Evolutionary conservation across 2,329 filamentous ascomycete genomes (phyloP).

Genomic region (Pseudocercospora ulei): DNA sequence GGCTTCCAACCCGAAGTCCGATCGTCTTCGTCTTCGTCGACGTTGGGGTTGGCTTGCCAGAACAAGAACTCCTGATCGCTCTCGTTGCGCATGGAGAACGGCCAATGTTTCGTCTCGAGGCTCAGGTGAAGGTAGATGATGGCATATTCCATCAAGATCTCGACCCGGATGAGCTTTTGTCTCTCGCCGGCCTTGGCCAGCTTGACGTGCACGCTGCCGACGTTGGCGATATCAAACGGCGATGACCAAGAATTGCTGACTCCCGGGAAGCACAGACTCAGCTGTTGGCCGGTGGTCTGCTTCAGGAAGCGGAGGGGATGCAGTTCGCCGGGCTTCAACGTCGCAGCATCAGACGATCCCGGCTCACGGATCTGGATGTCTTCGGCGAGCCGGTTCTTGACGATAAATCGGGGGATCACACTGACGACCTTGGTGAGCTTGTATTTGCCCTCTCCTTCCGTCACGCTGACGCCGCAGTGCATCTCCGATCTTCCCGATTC

Average conservation of each 20-base stretch:
- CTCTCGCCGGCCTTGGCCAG: conserved; percentile 81
- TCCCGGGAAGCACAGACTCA: conserved; percentile 85
- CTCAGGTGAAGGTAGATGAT: conserved; percentile 89
- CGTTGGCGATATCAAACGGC: conserved; percentile 91
- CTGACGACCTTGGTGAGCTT: conserved; percentile 95
- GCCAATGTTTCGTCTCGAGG: conserved; percentile 90
- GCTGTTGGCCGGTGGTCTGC: conserved; percentile 70
- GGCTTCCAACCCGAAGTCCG: conserved; percentile 74
- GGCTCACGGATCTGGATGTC: conserved; percentile 85
- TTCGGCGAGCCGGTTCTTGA: conserved; percentile 86
- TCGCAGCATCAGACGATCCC: conserved; percentile 76
- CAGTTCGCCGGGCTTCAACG: conserved; percentile 65
- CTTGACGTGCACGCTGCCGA: conserved; percentile 88
- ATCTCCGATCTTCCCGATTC: conserved; percentile 65
- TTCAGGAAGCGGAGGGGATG: conserved; percentile 85
- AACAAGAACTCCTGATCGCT: conserved; percentile 95
- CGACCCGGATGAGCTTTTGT: conserved; percentile 76
- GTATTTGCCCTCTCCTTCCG: conserved; percentile 91
- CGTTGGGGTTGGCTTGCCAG: conserved; percentile 84
- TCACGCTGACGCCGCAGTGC: conserved; percentile 78
- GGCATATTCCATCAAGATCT: conserved; percentile 83
- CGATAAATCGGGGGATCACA: conserved; percentile 78
- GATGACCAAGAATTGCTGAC: conserved; percentile 97
- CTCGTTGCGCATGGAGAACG: conserved; percentile 96
- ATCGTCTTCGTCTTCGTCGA: conserved; percentile 86